Percentiles rank a stretch among this genome's conserved stretches.
Conservation (phyloP, 805 yeast genomes). For the Saturnispora diversa region DNA sequence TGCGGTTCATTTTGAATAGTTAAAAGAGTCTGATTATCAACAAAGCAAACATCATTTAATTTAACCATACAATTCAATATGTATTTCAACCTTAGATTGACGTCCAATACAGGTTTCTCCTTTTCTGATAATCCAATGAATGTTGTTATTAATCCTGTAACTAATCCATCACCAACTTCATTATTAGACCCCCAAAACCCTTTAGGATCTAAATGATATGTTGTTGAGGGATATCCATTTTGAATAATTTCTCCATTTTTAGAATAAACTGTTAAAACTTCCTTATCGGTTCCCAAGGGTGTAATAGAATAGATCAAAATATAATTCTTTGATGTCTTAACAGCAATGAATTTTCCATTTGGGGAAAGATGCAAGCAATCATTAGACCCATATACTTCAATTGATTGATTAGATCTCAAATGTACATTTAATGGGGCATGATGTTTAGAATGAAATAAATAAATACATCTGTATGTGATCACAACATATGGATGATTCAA, state of each 20-base stretch:
- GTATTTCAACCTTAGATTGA: conserved; percentile 28
- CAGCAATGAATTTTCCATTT: conserved; percentile 32
- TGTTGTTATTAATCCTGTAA: conserved; percentile 20
- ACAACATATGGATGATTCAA: conserved; percentile 25
- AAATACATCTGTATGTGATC: conserved; percentile 32
- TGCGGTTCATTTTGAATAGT: conserved; percentile 28
- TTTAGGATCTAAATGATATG: conserved; percentile 8
- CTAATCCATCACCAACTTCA: conserved; percentile 4
- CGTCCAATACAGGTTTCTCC: conserved; percentile 28
- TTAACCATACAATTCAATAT: conserved; percentile 31
- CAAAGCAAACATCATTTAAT: conserved; percentile 25
- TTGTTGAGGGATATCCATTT: conserved; percentile 23
- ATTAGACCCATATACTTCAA: conserved; percentile 42
- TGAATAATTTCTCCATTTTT: conserved; percentile 27
- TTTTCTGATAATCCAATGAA: conserved; percentile 20
- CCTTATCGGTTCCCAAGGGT: conserved; percentile 25
- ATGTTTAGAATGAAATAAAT: conserved; percentile 34
- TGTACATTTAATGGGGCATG: conserved; percentile 42
- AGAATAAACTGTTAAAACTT: conserved; percentile 26
- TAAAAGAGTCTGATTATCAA: conserved; percentile 21
- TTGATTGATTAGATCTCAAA: conserved; percentile 35
- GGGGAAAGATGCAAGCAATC: conserved; percentile 31
- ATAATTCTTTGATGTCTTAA: conserved; percentile 34
- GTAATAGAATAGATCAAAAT: conserved; percentile 37
- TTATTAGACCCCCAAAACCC: conserved; percentile 14